A percentile compares a stretch with the other conserved stretches of the same genome.
Evolutionary conservation across 176 grass and related monocot genomes (phyloP).

Genomic region (Ananas comosus): DNA sequence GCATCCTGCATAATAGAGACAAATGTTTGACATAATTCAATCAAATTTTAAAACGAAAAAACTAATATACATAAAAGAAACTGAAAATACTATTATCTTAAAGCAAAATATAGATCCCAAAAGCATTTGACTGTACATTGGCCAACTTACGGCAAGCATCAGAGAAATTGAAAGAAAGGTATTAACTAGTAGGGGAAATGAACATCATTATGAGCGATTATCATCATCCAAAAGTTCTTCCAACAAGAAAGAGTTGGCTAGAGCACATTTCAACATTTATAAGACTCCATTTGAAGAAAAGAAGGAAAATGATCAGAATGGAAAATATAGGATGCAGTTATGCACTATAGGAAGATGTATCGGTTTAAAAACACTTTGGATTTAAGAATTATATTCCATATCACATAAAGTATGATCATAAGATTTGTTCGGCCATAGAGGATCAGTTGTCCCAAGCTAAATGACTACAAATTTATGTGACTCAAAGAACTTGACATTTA

Average conservation of each 20-base stretch:
- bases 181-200: not conserved
- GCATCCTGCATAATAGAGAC: constrained; percentile 56
- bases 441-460: not conserved
- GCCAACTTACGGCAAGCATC: not conserved
- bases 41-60: constrained; percentile 22
- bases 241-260: not conserved
- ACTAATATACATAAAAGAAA: constrained; percentile 2
- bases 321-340: no score
- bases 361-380: no score
- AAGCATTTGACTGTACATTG: not conserved
- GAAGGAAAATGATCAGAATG: not conserved
- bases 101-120: not conserved
- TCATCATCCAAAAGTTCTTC: not conserved
- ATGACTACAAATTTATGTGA: not conserved
- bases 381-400: not conserved
- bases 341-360: no score
- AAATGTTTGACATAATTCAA: not conserved
- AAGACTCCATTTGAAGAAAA: not conserved
- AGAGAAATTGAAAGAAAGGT: not conserved
- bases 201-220: not conserved
- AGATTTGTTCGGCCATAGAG: not conserved
- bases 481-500: not conserved
- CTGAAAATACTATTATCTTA: not conserved
- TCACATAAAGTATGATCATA: not conserved
- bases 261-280: not conserved